Base-by-base conservation (phyloP, 164 flowering plant genomes). In the Liquidambar formosana region DNA sequence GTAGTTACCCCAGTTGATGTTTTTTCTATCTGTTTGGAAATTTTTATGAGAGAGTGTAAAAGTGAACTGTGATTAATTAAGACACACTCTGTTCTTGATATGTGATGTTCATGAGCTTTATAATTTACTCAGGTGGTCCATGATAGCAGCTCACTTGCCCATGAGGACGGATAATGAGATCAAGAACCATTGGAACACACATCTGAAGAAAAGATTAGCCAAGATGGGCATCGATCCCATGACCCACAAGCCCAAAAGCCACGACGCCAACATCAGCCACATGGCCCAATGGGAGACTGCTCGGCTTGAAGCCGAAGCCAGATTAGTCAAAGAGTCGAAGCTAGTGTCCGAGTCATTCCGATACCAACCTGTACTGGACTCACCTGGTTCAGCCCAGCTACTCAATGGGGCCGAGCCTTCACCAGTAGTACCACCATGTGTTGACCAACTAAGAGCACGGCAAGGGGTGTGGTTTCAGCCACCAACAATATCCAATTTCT, bases 211-310 rank as follows among this genome's bases (percentile, higher is more conserved):
- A 51, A 66, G 77, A 46, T 57, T 82, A 12, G 48, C 75, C 53
- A 71, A 74, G 38, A 78, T 82, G 86, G 86, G 86, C 9, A 80
- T 82, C 51, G 86, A 82, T 51, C 86, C 86, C n/a, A 69, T 76
- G 14, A 82, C 86, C 56, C 86, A 82, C 74, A 82, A 82, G 80
- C 88, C 82, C 45, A 76, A 75, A 65, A 70, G 48, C 57, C 60
- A 69, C 62, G 41, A 71, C n/a, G 80, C 78, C 41, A 75, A 64
- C 28, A 67, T 81, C 9, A 81, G 78, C 68, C 81, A 78, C 76
- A 73, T 78, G 83, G 87, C 83, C 67, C 86, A 83, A 53, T 80
- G 84, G 81, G 84, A 81, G 69, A 81, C 76, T 25, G 84, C 84
- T 1, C 66, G 81, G 49, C 80, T 81, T 1, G 84, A 81, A 66